Evolutionary conservation across 2,329 filamentous ascomycete genomes (phyloP), one percentile per base, ranked within the genome.

Genomic region (Sclerotinia nivalis): DNA sequence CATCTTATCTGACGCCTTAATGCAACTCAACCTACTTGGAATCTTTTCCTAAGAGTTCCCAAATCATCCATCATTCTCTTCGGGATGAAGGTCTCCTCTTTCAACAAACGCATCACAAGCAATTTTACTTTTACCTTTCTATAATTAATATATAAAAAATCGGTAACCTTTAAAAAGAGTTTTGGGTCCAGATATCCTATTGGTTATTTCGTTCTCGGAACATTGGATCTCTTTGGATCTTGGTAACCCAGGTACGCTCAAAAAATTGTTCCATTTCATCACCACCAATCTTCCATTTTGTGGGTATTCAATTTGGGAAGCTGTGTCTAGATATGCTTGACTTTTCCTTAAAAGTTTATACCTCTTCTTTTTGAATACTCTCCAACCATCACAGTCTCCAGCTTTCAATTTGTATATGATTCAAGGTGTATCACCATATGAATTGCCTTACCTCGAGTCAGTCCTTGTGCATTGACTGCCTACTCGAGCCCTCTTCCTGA

Each of bases 201-300:
- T 64, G 45, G 60, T 22, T 37, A 34, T 64, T 40, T 62, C 60
- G 12, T 37, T 25, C 22, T 37, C 45, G 31, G 45, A 50, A 50
- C 6, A 62, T 50, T 64, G 28, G 60, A 64, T 25, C 13, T 64
- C 45, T 64, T 34, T 37, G 45, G 60, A 64, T 64, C 60, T 50
- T 50, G 45, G 31, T 64, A 31, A 58, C 31, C 31, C 60, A 64
- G 60, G 60, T 62, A 64, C 60, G 60, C 60, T 60, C 25, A 47
- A 34, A 50, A 50, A 49, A 62, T n/a, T 15, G 31, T 64, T 64
- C 45, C 60, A 50, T 50, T 25, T 64, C 60, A 50, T 37, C 60
- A 64, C 45, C 45, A 64, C 25, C 60, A 64, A 13, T 28, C 28
- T 50, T 50, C 31, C 60, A 18, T 50, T 50, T 64, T 37, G 60